Conservation (phyloP, 2,329 filamentous ascomycete species). For the Pseudogymnoascus sp. region DNA sequence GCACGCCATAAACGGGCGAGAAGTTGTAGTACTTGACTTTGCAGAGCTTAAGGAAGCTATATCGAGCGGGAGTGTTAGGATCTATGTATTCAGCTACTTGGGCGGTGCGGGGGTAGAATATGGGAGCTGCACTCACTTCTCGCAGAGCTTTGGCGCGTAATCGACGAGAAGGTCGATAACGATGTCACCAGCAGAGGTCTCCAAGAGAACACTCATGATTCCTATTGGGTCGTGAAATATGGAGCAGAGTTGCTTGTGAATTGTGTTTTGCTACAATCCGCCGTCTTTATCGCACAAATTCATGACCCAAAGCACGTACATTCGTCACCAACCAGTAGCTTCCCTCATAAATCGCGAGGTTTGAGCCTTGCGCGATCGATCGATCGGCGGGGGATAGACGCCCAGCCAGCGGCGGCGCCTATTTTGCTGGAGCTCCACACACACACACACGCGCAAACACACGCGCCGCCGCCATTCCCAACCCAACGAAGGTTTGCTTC, state of each 20-base stretch:
- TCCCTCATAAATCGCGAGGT: neutral
- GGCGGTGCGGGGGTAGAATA: constrained; percentile 15
- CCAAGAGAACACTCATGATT: constrained; percentile 81
- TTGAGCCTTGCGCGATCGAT: constrained; percentile 3
- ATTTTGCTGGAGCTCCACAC: neutral
- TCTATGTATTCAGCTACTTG: constrained; percentile 42
- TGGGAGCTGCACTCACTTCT: constrained; percentile 64
- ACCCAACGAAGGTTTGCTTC: neutral
- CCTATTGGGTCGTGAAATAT: constrained; percentile 4
- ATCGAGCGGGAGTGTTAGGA: constrained; percentile 41
- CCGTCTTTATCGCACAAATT: neutral
- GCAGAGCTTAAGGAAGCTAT: constrained; percentile 93
- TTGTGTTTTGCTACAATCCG: neutral
- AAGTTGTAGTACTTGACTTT: constrained; percentile 99
- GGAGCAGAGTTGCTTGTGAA: neutral
- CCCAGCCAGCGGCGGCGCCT: neutral
- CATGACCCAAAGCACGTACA: neutral
- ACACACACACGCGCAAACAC: too few relatives aligned
- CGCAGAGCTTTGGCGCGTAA: constrained; percentile 81
- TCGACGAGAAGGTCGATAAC: constrained; percentile 88
- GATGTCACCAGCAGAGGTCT: constrained; percentile 88
- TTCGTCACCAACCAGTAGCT: constrained; percentile 3
- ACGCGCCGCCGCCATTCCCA: neutral
- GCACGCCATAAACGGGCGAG: constrained; percentile 80
- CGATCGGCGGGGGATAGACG: neutral